Base-by-base conservation (phyloP, 495 filamentous ascomycete species). In the Penicillium psychrofluorescens region DNA sequence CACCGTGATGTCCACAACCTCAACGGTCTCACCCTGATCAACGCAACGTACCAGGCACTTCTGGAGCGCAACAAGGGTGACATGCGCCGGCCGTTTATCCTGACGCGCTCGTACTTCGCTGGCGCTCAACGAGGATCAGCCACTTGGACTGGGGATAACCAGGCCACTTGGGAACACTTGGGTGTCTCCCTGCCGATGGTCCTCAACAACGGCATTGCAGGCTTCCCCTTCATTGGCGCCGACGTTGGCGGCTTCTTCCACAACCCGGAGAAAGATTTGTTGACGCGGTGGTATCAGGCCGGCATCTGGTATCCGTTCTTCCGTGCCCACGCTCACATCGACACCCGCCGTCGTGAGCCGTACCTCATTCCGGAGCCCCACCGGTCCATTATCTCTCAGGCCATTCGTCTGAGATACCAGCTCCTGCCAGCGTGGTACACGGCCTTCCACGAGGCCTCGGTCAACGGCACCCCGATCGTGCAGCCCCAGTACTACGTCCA, bases 91-190 rank as follows among this genome's bases (percentile, higher is more conserved):
- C 92, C 92, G 1, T 97, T 98, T 54, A 84, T 95, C 27, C 77
- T 98, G 39, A 98, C 92, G 1, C 85, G 92, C 15, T 80, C 88
- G 6, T 98, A 90, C 74, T 98, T 80, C 53, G 76, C 90, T 11
- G 92, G 92, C 36, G 85, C 84, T 40, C 92, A 98, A 64, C 83
- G 92, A 42, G 67, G 85, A 34, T 85, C 86, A 41, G 92, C 92
- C 41, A 95, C 95, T 88, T 97, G 92, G 92, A 98, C 92, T 14
- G 92, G 92, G 43, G 92, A 98, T 61, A 98, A 97, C 68, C 84
- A 88, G 55, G 92, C 92, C 6, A 80, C 75, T 22, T 98, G 92
- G 92, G 78, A 80, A n/a, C 90, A 97, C 59, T 79, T 98, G 29
- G 80, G 79, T 14, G 83, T 81, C 6, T 80, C 86, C 2, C 76